Evolutionary conservation across 768 basidiomycete genomes (phyloP), one percentile per base, ranked within the genome.

Genomic region (Mycena latifolia): DNA sequence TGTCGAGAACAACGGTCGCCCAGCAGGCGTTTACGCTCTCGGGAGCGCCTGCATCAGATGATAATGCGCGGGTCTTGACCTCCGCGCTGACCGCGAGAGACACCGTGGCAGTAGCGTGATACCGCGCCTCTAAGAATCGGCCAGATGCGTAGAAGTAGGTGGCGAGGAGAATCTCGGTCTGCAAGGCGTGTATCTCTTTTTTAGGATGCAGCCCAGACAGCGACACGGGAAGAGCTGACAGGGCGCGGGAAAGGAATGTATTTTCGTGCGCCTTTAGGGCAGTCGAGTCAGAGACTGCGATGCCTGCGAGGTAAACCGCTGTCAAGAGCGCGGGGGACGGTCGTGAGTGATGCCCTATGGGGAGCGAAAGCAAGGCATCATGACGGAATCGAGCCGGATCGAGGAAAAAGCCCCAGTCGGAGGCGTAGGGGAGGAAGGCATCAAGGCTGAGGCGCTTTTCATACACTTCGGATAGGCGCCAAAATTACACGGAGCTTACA

Each of bases 371-470:
- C 72, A 75, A 70, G 5, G 39, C 72, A 56, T 51, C 68, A 51
- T 74, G 68, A 2, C 77, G 71, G 53, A 88, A 82, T 6, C 81
- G 80, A 9, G 74, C 63, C 9, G 73, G 41, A 57, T 84, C 70
- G 55, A 88, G 77, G 72, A 86, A 88, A 54, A 87, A 80, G 0
- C 82, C 83, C 50, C 85, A 67, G 35, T 82, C n/a, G n/a, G n/a
- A n/a, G n/a, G n/a, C n/a, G n/a, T n/a, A n/a, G n/a, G n/a, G n/a
- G n/a, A n/a, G n/a, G 66, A 88, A 79, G 6, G 47, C 33, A 31
- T 71, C 64, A 35, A 71, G 29, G 5, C 70, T 71, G 27, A n/a
- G 35, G 22, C 12, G 46, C 20, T 35, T 25, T 11, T 24, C 15
- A 9, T n/a, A n/a, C n/a, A n/a, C n/a, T n/a, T n/a, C n/a, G n/a